Evolutionary conservation across 441 rosid species (phyloP), one percentile per base, ranked within the genome.

Genomic region (Mallotus repandus): DNA sequence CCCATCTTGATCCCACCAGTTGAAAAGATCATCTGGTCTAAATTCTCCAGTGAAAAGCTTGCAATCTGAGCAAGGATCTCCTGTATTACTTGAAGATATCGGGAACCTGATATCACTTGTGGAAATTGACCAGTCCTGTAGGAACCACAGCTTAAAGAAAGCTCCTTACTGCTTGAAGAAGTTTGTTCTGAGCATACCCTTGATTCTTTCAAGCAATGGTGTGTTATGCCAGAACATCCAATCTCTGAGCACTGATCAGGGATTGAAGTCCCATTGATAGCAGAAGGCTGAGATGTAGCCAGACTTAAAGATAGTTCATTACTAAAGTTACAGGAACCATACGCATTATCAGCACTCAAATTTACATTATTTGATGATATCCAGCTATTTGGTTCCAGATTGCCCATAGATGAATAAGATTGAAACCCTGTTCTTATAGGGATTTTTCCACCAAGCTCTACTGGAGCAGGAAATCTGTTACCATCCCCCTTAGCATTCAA

Each of bases 61-160:
- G 98, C 95, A 59, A 95, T 82, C 76, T 91, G 91, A 79, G 94
- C 81, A 38, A 95, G 94, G 77, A 95, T 86, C 73, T 90, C 97
- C 84, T 93, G 99, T 74, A 93, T 82, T 22, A 87, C 89, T 14
- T 74, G 84, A 64, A 91, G 92, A 75, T 88, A 93, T 78, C 74
- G 84, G 0, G 99, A 92, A 67, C 92, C 89, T 12, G 81, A 75
- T 68, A 88, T 79, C n/a, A 84, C 71, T 56, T 76, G 81, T 19
- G 85, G 80, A 74, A 78, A 82, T 46, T 84, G 86, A 66, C 79
- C 72, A 35, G 79, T 71, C 58, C 76, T 65, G 22, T 63, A 64
- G 13, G 90, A 77, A 70, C 82, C 66, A 54, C 78, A 83, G 72
- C 87, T 81, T 65, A 79, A 76, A 53, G 92, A 85, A 62, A 88